Evolutionary conservation across 352 stramenopile species (phyloP).

Genomic region (Phytophthora idaei): DNA sequence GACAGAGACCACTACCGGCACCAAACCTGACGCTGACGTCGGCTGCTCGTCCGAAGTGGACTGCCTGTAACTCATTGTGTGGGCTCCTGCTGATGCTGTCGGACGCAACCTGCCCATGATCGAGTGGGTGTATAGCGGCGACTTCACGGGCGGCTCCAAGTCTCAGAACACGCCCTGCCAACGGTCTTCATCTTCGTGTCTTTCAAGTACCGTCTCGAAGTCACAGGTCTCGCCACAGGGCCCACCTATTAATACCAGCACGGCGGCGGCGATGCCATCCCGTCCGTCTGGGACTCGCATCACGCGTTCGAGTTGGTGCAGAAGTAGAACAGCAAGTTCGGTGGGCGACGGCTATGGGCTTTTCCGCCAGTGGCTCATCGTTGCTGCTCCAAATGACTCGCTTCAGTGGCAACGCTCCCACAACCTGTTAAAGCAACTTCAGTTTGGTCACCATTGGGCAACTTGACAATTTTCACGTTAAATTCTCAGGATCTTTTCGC

Average conservation of each 20-base stretch:
- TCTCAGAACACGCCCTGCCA: conserved; percentile 19
- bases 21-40: conserved; percentile 27
- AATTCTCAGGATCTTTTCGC: too few relatives aligned
- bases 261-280: conserved; percentile 33
- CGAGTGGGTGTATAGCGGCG: conserved; percentile 45
- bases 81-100: conserved; percentile 24
- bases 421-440: too few relatives aligned
- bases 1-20: conserved; percentile 27
- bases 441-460: too few relatives aligned
- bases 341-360: conserved; percentile 42
- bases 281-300: conserved; percentile 34
- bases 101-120: conserved; percentile 38
- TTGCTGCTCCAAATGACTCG: conserved; percentile 38
- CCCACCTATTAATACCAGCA: conserved; percentile 29
- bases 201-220: conserved; percentile 46
- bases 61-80: conserved; percentile 43
- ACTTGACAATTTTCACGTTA: too few relatives aligned
- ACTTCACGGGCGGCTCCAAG: conserved; percentile 35
- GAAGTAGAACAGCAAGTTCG: conserved; percentile 45
- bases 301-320: conserved; percentile 44
- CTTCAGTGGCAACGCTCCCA: conserved; percentile 27
- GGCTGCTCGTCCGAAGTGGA: background rate
- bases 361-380: conserved; percentile 33
- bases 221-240: conserved; percentile 29
- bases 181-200: conserved; percentile 42